phyloP scores from a whole-genome alignment of 345 rosid genomes.

The Bruguiera gymnorhiza region DNA sequence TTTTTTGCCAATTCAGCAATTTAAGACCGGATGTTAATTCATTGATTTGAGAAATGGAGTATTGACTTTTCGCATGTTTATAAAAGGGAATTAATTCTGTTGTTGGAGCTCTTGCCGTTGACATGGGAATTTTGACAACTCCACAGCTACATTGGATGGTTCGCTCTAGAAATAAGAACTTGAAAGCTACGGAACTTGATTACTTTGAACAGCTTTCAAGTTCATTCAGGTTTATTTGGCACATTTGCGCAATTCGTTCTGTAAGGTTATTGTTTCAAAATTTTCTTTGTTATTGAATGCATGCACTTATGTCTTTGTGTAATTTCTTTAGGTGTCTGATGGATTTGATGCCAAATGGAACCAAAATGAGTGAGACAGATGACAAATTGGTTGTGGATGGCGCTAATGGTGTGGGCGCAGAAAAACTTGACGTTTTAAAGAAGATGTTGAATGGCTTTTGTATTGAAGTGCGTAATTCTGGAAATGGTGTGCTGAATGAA shows the following conservation, averaged over 20 bases:
- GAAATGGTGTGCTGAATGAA: slow-evolving; percentile 80
- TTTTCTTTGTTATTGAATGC: not conserved
- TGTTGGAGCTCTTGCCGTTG: slow-evolving; percentile 52
- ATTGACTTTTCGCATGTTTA: slow-evolving; percentile 10
- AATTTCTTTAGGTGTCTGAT: slow-evolving; percentile 50
- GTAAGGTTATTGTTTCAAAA: not conserved
- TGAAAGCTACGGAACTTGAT: slow-evolving; percentile 59
- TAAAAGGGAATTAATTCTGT: slow-evolving; percentile 65
- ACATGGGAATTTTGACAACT: slow-evolving; percentile 83
- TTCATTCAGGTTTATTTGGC: slow-evolving; percentile 54
- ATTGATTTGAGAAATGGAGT: not conserved
- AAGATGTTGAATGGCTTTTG: slow-evolving; percentile 44
- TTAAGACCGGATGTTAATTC: not conserved
- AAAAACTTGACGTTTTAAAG: slow-evolving; percentile 57
- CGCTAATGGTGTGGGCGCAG: slow-evolving; percentile 92
- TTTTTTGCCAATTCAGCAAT: not conserved
- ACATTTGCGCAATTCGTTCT: not conserved
- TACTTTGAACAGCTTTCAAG: slow-evolving; percentile 74
- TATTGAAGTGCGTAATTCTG: slow-evolving; percentile 73
- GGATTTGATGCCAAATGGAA: slow-evolving; percentile 52
- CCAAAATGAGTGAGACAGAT: slow-evolving; percentile 20
- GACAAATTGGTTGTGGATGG: slow-evolving; percentile 71
- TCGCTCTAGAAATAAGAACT: slow-evolving; percentile 71
- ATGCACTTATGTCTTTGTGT: slow-evolving; percentile 13
- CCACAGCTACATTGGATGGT: slow-evolving; percentile 98